Evolutionary conservation across 345 rosid genomes (phyloP).

Genomic region (Linum lewisii): DNA sequence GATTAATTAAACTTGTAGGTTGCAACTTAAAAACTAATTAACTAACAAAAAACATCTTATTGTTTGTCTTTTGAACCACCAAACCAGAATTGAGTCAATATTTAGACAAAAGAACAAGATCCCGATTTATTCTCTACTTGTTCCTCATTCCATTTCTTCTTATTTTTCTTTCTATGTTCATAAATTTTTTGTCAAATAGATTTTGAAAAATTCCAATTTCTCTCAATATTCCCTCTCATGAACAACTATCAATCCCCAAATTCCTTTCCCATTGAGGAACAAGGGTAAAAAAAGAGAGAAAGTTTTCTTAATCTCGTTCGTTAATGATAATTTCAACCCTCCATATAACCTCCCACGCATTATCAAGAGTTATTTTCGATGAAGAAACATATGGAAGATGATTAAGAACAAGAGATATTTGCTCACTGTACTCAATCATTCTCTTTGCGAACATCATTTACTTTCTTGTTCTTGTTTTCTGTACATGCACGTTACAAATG

Average conservation of each 20-base stretch:
- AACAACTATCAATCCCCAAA: not conserved
- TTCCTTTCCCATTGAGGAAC: not conserved
- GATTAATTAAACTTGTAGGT: too few species aligned
- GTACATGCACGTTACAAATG: constrained; percentile 26
- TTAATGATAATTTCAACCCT: too few species aligned
- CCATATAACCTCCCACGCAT: too few species aligned
- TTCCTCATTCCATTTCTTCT: not conserved
- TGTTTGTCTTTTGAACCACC: too few species aligned
- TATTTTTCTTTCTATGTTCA: not conserved
- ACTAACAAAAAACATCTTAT: too few species aligned
- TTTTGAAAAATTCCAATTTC: not conserved
- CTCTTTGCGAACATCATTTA: too few species aligned
- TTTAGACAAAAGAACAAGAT: too few species aligned
- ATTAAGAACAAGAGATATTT: not conserved
- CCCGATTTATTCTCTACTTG: not conserved
- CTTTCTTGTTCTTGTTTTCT: not conserved
- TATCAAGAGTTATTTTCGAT: not conserved
- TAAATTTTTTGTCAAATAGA: not conserved
- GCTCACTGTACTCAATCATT: not conserved
- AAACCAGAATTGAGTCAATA: too few species aligned
- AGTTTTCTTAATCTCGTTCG: not conserved
- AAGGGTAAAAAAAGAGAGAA: too few species aligned
- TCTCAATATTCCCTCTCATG: not conserved
- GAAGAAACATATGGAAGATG: not conserved
- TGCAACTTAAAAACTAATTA: too few species aligned